Conservation (phyloP, 345 rosid species). For the Camelina sativa region DNA sequence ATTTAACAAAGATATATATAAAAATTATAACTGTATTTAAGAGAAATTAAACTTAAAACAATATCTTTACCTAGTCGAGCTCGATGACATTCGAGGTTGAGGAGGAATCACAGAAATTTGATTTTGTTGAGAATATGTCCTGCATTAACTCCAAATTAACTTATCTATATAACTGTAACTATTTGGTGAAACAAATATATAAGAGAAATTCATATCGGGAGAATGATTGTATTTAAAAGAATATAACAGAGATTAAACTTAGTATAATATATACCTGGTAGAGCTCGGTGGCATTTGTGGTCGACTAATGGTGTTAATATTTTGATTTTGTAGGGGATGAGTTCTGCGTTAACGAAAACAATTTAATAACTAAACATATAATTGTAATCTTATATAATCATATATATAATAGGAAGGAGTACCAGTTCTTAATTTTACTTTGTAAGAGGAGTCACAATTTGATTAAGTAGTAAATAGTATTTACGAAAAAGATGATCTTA, state of each 20-base stretch:
- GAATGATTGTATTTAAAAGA: neutral
- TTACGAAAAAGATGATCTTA: slow-evolving; percentile 3
- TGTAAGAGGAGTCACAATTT: neutral
- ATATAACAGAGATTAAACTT: neutral
- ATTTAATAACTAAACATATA: neutral
- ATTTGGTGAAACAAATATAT: neutral
- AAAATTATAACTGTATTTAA: neutral
- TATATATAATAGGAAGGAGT: neutral
- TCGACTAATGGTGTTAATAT: no score
- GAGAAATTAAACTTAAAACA: neutral
- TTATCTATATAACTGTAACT: neutral
- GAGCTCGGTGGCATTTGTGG: neutral
- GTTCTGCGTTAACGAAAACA: no score
- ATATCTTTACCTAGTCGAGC: slow-evolving; percentile 5
- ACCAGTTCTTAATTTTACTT: neutral
- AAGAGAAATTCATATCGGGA: neutral
- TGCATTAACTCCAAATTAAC: no score
- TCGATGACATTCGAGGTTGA: neutral
- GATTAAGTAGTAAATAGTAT: neutral
- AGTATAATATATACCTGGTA: neutral
- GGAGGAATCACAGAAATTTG: neutral
- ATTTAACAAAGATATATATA: neutral
- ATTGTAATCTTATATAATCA: neutral
- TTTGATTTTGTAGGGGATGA: neutral
- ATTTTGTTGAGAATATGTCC: neutral